Percentiles rank a stretch among this genome's conserved stretches.
phyloP scores from a whole-genome alignment of 345 rosid genomes.

The Murraya paniculata region DNA sequence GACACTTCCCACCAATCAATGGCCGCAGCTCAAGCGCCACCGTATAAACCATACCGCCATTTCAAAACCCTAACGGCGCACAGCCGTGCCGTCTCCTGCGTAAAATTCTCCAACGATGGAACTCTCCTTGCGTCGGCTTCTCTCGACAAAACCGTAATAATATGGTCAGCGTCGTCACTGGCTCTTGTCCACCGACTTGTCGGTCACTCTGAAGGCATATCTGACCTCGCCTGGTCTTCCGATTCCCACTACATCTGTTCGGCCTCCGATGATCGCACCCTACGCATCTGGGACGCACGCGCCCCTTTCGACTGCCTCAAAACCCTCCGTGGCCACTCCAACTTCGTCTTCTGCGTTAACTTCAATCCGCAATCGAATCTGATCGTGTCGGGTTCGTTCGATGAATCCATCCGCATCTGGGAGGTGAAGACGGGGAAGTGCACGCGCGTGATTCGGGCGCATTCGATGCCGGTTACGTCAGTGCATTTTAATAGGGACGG shows the following conservation, averaged over 20 bases:
- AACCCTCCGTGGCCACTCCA: constrained; percentile 74
- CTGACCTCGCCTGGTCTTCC: constrained; percentile 93
- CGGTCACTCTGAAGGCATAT: constrained; percentile 79
- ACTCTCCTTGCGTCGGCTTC: constrained; percentile 84
- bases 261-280: constrained; percentile 85
- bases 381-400: constrained; percentile 83
- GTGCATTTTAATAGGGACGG: constrained; percentile 92
- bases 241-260: constrained; percentile 96
- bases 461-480: constrained; percentile 74
- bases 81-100: constrained; percentile 75
- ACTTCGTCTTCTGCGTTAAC: constrained; percentile 83
- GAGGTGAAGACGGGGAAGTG: constrained; percentile 89
- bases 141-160: constrained; percentile 73
- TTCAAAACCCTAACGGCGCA: constrained; percentile 63
- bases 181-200: constrained; percentile 57
- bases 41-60: constrained; percentile 62
- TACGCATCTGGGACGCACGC: constrained; percentile 95
- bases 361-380: constrained; percentile 85
- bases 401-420: constrained; percentile 88
- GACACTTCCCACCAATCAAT: not conserved
- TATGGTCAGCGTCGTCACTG: constrained; percentile 66
- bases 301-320: constrained; percentile 83
- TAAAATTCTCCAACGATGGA: constrained; percentile 88
- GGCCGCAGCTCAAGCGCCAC: constrained; percentile 24
- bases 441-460: constrained; percentile 60